Evolutionary conservation across 257 asterid species (phyloP).

Genomic region (Rehmannia glutinosa): DNA sequence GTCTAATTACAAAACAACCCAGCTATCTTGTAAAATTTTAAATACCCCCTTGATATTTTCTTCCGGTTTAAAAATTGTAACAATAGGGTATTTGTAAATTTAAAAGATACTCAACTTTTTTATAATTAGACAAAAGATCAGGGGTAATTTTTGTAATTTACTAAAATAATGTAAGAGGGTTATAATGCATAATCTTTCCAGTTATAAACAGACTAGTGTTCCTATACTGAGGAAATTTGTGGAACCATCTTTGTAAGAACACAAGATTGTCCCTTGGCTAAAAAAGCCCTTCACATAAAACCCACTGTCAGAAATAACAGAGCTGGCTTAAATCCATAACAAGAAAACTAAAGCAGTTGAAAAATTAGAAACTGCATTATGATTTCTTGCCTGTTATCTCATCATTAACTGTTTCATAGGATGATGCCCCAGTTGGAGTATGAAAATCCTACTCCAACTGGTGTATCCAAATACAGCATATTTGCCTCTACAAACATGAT

Average conservation of each 20-base stretch:
- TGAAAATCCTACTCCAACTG: conserved; percentile 72
- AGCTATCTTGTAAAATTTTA: too few species aligned
- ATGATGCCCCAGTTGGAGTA: conserved; percentile 41
- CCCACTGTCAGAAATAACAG: conserved; percentile 18
- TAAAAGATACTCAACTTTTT: too few species aligned
- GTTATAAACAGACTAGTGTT: conserved; percentile 49
- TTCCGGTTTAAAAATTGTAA: too few species aligned
- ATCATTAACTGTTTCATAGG: conserved; percentile 50
- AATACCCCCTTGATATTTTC: too few species aligned
- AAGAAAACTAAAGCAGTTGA: too few species aligned
- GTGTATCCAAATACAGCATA: conserved; percentile 66
- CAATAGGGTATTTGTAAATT: too few species aligned
- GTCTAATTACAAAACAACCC: too few species aligned
- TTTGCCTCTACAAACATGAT: conserved; percentile 51
- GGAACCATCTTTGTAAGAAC: conserved; percentile 64
- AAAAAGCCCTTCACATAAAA: conserved; percentile 19
- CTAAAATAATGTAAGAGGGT: too few species aligned
- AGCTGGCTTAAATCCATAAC: background rate
- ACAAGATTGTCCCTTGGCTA: conserved; percentile 62
- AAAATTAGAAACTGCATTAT: too few species aligned
- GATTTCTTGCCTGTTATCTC: conserved; percentile 43
- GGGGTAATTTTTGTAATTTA: too few species aligned
- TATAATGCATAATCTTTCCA: conserved; percentile 56
- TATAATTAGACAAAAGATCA: too few species aligned
- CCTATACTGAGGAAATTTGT: conserved; percentile 48